Evolutionary conservation across 768 basidiomycete genomes (phyloP), one percentile per base, ranked within the genome.

Genomic region (Naematelia encephala): DNA sequence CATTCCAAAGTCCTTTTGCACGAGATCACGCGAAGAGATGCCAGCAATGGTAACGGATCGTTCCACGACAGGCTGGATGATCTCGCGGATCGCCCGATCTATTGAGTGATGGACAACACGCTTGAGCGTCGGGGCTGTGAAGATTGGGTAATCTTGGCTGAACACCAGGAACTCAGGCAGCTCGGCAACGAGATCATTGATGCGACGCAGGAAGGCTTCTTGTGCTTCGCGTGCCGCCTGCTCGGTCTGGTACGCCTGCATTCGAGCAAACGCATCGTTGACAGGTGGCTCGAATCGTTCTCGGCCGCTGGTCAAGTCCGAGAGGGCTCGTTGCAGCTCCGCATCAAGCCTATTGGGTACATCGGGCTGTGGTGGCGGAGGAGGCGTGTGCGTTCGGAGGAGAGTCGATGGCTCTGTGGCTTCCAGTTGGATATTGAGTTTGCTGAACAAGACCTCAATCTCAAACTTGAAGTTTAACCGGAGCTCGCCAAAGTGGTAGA

Each of bases 381-480:
- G 66, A 14, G 77, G 73, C 4, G 67, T 61, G 26, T 72, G 72
- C 12, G 60, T 63, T 43, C 92, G 82, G 21, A 99, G 80, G 51
- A 93, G 83, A 3, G 83, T 86, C 4, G 91, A 87, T 2, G 89
- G 87, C 72, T 94, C 90, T 47, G 97, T 82, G 5, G 85, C 77
- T 71, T 89, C 89, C 26, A 97, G 83, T 68, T 91, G 87, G 65
- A 99, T 84, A 26, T 90, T 86, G 28, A 99, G 84, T 28, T 85
- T 84, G 76, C 91, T 93, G 82, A 94, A 98, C 19, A 98, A 80
- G 39, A 97, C 87, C 78, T 99, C 96, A 55, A 99, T 98, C 79
- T 98, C 96, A 72, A 99, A 99, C 78, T 97, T 98, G 74, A 92
- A 83, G 74, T 97, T 96, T 56, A 98, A 81, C 79, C 94, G 94